Evolutionary conservation across 768 basidiomycete species (phyloP).

Genomic region (Aureoboletus auriporus): DNA sequence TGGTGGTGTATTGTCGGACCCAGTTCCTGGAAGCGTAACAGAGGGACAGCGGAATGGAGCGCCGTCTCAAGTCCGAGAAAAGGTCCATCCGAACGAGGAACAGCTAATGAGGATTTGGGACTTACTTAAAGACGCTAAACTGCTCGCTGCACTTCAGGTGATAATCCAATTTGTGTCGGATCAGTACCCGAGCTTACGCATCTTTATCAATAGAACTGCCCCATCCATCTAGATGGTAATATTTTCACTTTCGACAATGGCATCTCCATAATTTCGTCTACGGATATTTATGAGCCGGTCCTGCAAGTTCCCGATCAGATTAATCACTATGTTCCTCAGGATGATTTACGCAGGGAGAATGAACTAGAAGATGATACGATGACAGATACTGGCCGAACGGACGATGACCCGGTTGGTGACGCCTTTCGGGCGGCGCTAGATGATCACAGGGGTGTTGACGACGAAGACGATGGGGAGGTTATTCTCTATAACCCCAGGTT

Average conservation of each 20-base stretch:
- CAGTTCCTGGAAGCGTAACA: constrained; percentile 19
- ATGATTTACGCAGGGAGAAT: constrained; percentile 1
- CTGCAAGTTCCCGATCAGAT: constrained; percentile 13
- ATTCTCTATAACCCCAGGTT: constrained; percentile 75
- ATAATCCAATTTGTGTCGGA: constrained; percentile 16
- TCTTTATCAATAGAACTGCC: constrained; percentile 20
- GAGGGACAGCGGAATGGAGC: constrained; percentile 23
- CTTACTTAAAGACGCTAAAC: constrained; percentile 66
- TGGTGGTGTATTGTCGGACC: constrained; percentile 2
- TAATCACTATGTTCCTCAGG: constrained; percentile 4
- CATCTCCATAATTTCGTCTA: constrained; percentile 6
- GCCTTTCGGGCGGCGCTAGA: constrained; percentile 53
- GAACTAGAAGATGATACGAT: constrained; percentile 56
- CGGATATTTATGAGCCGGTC: background rate
- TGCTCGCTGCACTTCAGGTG: constrained; percentile 59
- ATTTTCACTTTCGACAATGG: constrained; percentile 17
- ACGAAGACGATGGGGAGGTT: constrained; percentile 60
- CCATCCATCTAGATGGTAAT: constrained; percentile 20
- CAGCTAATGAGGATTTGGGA: constrained; percentile 92
- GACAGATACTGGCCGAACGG: constrained; percentile 68
- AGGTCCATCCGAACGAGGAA: constrained; percentile 89
- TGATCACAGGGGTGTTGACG: constrained; percentile 30
- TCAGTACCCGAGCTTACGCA: constrained; percentile 11
- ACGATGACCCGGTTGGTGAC: constrained; percentile 69
- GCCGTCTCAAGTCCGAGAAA: constrained; percentile 33